Conservation (phyloP, 305 asterid genomes). For the Fraxinus albicans region DNA sequence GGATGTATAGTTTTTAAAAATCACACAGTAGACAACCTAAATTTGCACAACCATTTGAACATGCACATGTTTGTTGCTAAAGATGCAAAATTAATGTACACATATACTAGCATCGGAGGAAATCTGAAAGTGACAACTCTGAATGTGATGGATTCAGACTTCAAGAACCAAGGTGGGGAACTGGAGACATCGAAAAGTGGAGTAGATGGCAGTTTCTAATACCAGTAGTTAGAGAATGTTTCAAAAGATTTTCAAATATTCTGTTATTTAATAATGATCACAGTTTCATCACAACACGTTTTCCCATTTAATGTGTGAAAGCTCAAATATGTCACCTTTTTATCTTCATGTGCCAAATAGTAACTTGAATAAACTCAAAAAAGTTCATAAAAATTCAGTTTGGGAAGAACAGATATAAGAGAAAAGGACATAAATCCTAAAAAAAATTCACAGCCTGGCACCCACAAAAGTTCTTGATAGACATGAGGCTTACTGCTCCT, state of each 20-base stretch:
- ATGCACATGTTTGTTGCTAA: background rate
- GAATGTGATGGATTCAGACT: background rate
- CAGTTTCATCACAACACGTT: background rate
- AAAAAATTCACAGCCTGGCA: background rate
- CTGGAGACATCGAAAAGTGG: background rate
- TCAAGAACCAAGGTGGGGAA: background rate
- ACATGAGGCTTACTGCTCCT: background rate
- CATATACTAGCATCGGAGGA: background rate
- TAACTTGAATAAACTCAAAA: background rate
- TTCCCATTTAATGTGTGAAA: background rate
- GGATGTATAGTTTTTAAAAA: background rate
- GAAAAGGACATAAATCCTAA: background rate
- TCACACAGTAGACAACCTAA: conserved; percentile 10
- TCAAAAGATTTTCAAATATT: background rate
- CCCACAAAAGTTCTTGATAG: background rate
- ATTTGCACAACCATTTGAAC: background rate
- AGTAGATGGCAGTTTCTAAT: background rate
- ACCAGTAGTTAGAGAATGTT: background rate
- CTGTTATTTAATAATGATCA: background rate
- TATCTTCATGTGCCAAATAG: background rate
- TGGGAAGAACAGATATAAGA: background rate
- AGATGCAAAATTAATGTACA: conserved; percentile 4
- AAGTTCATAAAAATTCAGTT: background rate
- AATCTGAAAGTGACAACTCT: background rate
- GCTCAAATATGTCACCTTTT: background rate